Percentiles rank a stretch among this genome's conserved stretches.
These are phyloP conservation scores for Kodamaea jinghongensis DNA, from an alignment of 805 yeast species.

Conservation along the genomic window DNA sequence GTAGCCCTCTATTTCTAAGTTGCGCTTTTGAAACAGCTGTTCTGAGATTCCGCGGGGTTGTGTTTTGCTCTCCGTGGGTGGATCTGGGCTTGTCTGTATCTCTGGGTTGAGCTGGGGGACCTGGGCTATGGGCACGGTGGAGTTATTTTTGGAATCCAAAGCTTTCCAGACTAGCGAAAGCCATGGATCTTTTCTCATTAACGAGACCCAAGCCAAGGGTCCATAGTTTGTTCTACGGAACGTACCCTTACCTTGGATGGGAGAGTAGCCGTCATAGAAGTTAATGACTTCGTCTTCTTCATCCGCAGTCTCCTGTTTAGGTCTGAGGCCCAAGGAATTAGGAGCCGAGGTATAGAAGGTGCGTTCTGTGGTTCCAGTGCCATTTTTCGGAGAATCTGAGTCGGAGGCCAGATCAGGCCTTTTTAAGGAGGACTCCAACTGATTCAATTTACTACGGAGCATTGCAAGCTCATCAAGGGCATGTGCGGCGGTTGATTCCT, in stretches of 20 bases:
- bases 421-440: constrained; percentile 7
- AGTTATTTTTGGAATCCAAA: constrained; percentile 14
- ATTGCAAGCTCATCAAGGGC: constrained; percentile 9
- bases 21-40: constrained; percentile 21
- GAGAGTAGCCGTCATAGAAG: constrained; percentile 23
- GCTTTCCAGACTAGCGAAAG: constrained; percentile 34
- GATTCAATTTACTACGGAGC: constrained; percentile 7
- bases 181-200: constrained; percentile 34
- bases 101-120: constrained; percentile 10
- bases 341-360: not conserved
- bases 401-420: constrained; percentile 2
- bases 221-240: constrained; percentile 34
- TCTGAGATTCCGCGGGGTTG: constrained; percentile 14
- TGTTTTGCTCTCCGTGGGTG: not conserved
- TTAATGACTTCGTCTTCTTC: constrained; percentile 16
- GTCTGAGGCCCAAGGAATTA: constrained; percentile 1
- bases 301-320: not conserved
- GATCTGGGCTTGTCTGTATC: constrained; percentile 8
- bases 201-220: constrained; percentile 38
- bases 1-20: constrained; percentile 34
- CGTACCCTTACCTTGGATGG: constrained; percentile 26
- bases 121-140: constrained; percentile 21
- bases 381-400: not conserved
- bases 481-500: not conserved
- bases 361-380: not conserved